These are phyloP conservation scores for Closterium sp. DNA, from an alignment of 139 green algal genomes.

Conservation along the genomic window DNA sequence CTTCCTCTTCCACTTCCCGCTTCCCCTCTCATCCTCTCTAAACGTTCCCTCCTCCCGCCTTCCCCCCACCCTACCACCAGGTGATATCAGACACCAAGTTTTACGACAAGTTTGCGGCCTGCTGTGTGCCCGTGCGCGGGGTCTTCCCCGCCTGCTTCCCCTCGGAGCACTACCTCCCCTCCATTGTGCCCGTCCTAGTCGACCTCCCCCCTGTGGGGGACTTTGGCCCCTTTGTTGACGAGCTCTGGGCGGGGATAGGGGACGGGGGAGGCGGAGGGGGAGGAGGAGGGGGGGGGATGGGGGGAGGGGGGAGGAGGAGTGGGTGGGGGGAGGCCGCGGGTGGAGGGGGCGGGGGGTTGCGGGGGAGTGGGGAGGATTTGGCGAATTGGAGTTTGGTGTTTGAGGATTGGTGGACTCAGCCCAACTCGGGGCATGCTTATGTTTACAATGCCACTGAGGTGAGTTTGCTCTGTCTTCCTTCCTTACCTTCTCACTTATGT, in stretches of 20 bases:
- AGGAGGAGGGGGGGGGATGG: background rate
- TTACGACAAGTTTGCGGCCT: too few relatives aligned
- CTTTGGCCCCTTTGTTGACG: background rate
- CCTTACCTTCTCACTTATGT: too few relatives aligned
- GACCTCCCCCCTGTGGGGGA: background rate
- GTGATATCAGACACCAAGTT: too few relatives aligned
- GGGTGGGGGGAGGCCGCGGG: background rate
- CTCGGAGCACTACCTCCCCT: conserved; percentile 25
- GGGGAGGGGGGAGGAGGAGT: background rate
- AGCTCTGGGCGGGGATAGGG: background rate
- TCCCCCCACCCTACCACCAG: too few relatives aligned
- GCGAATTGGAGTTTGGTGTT: background rate
- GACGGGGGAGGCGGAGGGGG: background rate
- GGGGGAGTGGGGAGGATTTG: background rate
- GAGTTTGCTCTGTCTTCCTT: too few relatives aligned
- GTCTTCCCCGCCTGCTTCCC: background rate
- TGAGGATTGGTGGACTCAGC: background rate
- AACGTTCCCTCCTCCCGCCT: too few relatives aligned
- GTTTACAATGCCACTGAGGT: background rate
- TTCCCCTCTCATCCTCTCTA: too few relatives aligned
- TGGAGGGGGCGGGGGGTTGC: background rate
- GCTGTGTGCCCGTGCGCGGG: background rate
- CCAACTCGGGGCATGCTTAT: background rate
- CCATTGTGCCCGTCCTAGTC: background rate
- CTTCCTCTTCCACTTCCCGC: too few relatives aligned